phyloP scores from a whole-genome alignment of 2,329 filamentous ascomycete species.

The Lachnellula occidentalis region DNA sequence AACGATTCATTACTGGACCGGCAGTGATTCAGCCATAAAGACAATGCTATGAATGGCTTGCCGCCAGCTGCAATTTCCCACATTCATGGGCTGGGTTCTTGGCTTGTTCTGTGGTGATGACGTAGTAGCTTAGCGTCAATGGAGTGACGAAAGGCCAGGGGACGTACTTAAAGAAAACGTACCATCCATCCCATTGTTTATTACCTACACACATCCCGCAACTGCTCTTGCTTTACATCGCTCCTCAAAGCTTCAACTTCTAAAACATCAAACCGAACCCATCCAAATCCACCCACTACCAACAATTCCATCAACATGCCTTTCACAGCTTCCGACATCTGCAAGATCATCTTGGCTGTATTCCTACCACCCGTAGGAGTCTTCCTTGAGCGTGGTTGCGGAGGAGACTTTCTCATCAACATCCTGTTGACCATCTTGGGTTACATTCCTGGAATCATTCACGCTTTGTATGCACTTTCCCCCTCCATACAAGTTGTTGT shows the following conservation, averaged over 20 bases:
- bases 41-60: background rate
- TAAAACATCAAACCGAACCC: slow-evolving; percentile 1
- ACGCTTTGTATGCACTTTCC: slow-evolving; percentile 64
- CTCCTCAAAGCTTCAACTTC: background rate
- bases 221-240: background rate
- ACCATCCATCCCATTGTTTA: background rate
- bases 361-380: slow-evolving; percentile 86
- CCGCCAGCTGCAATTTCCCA: background rate
- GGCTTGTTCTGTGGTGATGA: background rate
- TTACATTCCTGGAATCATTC: slow-evolving; percentile 77
- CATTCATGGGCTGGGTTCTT: too few relatives aligned
- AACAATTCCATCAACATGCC: slow-evolving; percentile 37
- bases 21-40: background rate
- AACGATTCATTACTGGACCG: background rate
- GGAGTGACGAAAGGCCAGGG: background rate
- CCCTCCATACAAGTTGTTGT: background rate
- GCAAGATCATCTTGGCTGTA: slow-evolving; percentile 83
- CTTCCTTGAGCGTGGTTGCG: slow-evolving; percentile 87
- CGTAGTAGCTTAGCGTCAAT: background rate
- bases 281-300: background rate
- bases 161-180: too few relatives aligned
- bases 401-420: slow-evolving; percentile 85
- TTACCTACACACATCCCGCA: background rate
- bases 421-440: slow-evolving; percentile 75
- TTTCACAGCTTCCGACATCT: slow-evolving; percentile 61